Percentiles rank a stretch among this genome's conserved stretches.
These are phyloP conservation scores for Nymphaea thermarum DNA, from an alignment of 164 flowering plant species.

Conservation along the genomic window DNA sequence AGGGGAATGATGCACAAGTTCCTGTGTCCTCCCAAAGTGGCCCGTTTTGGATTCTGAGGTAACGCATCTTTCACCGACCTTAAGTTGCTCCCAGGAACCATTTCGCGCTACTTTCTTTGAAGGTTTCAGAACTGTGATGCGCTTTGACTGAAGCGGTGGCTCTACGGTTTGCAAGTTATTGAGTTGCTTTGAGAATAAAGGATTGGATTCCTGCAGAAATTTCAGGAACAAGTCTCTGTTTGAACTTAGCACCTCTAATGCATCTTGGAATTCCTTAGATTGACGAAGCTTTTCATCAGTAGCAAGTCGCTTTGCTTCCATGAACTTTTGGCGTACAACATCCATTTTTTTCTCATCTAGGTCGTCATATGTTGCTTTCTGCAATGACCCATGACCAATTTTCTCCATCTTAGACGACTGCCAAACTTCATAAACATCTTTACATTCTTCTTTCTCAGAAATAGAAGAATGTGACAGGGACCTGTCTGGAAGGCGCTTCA, in stretches of 20 bases:
- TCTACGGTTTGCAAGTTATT: conserved; percentile 33
- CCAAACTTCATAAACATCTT: conserved; percentile 61
- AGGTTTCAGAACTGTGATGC: conserved; percentile 83
- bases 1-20: conserved; percentile 14
- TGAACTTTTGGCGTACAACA: conserved; percentile 81
- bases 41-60: conserved; percentile 22
- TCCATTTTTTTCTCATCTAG: conserved; percentile 49
- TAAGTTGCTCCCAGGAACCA: neutral
- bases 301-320: conserved; percentile 70
- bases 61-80: conserved; percentile 11
- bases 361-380: conserved; percentile 25
- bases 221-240: conserved; percentile 68
- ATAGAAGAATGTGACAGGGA: conserved; percentile 5
- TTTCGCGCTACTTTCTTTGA: conserved; percentile 36
- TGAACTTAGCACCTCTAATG: conserved; percentile 71
- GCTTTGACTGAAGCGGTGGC: conserved; percentile 54
- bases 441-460: conserved; percentile 26
- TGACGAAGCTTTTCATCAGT: conserved; percentile 70
- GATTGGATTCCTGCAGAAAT: conserved; percentile 75
- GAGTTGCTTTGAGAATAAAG: conserved; percentile 48
- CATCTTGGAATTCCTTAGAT: conserved; percentile 84
- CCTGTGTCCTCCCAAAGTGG: conserved; percentile 24
- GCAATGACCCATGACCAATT: conserved; percentile 22
- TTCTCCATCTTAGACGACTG: conserved; percentile 22
- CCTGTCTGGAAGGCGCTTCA: conserved; percentile 24